Evolutionary conservation across 2,329 filamentous ascomycete genomes (phyloP).

Genomic region (Chrysoporthe cubensis): DNA sequence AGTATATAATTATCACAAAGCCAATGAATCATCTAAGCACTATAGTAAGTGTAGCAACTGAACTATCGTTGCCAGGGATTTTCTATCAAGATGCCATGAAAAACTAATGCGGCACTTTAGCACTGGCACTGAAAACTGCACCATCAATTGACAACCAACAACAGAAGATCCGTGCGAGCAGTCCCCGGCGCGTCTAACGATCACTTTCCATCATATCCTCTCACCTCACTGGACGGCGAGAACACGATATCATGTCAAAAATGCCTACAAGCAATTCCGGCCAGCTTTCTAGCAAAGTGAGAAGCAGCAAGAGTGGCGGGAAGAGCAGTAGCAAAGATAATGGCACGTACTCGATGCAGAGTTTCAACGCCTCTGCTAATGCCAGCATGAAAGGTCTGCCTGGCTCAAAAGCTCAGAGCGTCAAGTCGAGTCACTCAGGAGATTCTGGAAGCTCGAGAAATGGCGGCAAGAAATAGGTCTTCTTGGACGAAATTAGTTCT

Average conservation of each 20-base stretch:
- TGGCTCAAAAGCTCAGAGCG: conserved; percentile 6
- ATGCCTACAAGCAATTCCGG: background rate
- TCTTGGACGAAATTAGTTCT: background rate
- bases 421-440: background rate
- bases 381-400: conserved; percentile 3
- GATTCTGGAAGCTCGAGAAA: background rate
- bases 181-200: background rate
- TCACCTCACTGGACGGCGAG: background rate
- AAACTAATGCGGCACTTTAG: background rate
- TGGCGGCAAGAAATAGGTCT: background rate
- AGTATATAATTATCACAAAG: background rate
- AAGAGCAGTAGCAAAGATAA: background rate
- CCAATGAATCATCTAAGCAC: background rate
- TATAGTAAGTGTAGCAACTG: no score
- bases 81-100: background rate
- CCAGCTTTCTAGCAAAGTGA: background rate
- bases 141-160: background rate
- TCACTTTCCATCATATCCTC: background rate
- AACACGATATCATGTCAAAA: background rate
- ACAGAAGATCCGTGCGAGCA: background rate
- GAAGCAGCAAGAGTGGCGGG: background rate
- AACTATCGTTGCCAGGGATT: no score
- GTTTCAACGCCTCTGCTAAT: conserved; percentile 6
- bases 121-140: background rate
- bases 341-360: conserved; percentile 4